phyloP scores from a whole-genome alignment of 192 early-diverging fungal genomes.

The Rhizophagus clarus region DNA sequence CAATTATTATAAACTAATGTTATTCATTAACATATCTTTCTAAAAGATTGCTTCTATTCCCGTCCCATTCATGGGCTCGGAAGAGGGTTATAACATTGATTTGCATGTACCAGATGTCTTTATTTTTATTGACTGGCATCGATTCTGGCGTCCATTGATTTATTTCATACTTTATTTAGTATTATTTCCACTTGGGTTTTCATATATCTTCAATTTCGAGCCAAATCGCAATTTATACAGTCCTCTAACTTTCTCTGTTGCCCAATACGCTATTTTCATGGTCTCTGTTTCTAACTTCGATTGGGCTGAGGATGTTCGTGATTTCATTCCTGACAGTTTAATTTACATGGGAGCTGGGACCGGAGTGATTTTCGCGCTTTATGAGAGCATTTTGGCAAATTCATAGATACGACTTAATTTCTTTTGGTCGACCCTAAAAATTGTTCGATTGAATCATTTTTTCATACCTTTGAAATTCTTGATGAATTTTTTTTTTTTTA shows the following conservation, averaged over 20 bases:
- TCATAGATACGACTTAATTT: background rate
- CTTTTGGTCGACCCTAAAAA: no score
- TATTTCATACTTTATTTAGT: slow-evolving; percentile 12
- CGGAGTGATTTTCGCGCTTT: slow-evolving; percentile 17
- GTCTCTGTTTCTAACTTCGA: slow-evolving; percentile 13
- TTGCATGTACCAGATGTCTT: background rate
- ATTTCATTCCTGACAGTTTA: slow-evolving; percentile 23
- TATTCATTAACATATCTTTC: background rate
- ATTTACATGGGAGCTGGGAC: slow-evolving; percentile 27
- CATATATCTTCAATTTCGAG: slow-evolving; percentile 30
- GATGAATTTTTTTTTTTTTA: no score
- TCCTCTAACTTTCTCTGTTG: slow-evolving; percentile 21
- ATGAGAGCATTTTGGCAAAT: slow-evolving; percentile 11
- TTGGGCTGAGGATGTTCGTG: slow-evolving; percentile 27
- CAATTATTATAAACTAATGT: background rate
- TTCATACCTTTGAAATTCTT: no score
- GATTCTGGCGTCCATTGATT: slow-evolving; percentile 31
- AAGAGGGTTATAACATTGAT: background rate
- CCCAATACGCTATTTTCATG: slow-evolving; percentile 12
- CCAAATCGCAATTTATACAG: background rate
- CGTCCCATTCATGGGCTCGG: background rate
- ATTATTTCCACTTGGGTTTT: background rate
- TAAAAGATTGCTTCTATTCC: background rate
- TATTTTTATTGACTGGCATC: slow-evolving; percentile 25
- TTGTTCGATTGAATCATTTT: no score